Evolutionary conservation across 345 rosid genomes (phyloP).

Genomic region (Garcia nutans): DNA sequence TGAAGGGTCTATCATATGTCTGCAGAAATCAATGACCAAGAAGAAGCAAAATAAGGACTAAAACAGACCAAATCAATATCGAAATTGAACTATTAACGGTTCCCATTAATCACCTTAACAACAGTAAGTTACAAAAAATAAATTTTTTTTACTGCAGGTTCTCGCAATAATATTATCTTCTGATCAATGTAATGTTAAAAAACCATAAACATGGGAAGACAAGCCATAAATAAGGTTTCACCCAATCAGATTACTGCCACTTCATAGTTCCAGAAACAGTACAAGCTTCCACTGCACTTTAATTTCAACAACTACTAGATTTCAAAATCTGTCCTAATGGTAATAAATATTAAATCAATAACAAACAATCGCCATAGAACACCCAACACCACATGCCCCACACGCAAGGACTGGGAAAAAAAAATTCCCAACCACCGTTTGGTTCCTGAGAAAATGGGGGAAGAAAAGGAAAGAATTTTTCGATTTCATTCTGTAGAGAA

Average conservation of each 20-base stretch:
- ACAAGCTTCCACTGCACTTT: slow-evolving; percentile 7
- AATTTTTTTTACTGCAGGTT: neutral
- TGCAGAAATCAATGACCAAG: slow-evolving; percentile 35
- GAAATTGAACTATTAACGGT: neutral
- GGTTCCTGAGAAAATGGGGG: neutral
- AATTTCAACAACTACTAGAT: slow-evolving; percentile 21
- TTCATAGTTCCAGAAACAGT: slow-evolving; percentile 3
- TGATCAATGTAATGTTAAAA: neutral
- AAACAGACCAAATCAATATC: neutral
- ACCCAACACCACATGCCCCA: neutral
- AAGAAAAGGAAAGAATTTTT: neutral
- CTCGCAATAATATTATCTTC: neutral
- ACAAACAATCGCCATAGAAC: neutral
- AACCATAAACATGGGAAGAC: neutral
- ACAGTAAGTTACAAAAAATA: too few species aligned
- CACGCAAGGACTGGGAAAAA: neutral
- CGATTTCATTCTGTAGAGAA: neutral
- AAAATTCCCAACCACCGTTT: neutral
- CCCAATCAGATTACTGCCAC: slow-evolving; percentile 8
- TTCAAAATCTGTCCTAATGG: slow-evolving; percentile 7
- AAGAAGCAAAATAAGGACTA: slow-evolving; percentile 5
- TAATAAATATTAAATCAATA: slow-evolving; percentile 1
- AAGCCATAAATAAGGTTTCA: slow-evolving; percentile 1
- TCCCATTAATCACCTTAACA: neutral
- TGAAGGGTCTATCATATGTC: slow-evolving; percentile 83